Evolutionary conservation across 164 flowering plant genomes (phyloP), one percentile per base, ranked within the genome.

Genomic region (Kingdonia uniflora): DNA sequence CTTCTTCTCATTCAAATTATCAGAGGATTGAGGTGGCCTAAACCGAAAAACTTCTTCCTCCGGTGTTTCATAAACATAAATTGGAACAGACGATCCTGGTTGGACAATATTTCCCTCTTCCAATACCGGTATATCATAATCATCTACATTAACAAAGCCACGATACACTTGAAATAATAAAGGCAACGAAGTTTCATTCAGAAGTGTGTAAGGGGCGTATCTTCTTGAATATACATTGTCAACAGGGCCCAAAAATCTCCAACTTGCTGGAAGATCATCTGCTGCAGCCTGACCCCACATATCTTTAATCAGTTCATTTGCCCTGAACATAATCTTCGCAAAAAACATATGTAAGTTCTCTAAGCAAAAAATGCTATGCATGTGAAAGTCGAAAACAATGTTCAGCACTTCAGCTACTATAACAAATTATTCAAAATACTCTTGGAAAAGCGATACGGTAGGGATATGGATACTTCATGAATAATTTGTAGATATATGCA

Each of bases 141-240:
- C 73, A 50, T 68, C 76, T 42, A 53, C 50, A 59, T 33, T 51
- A 49, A 54, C 51, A 20, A 41, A 38, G 25, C 75, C 82, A 64
- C 62, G 64, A 45, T 53, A 74, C 41, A 85, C 76, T 64, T 65
- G 67, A 56, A 78, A 86, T 35, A 61, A 46, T 14, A 92, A 65
- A 41, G 99, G 89, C 65, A 88, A 56, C 3, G 96, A 82, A 49
- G 99, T 92, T 60, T 86, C 74, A 70, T 92, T 92, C 61, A 85
- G 84, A 49, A 92, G 74, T 35, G 81, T 58, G 45, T 88, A 92
- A 14, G 99, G 95, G 19, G 95, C 91, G 74, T 74, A 82, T 67
- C 74, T 76, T 68, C 81, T 75, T 17, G 66, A 42, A 57, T 59
- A 42, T 10, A 46, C 53, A 68, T 59, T 60, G 33, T 76, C 76